Percentiles rank a stretch among this genome's conserved stretches.
phyloP scores from a whole-genome alignment of 2,329 filamentous ascomycete genomes.

The Claviceps monticola region DNA sequence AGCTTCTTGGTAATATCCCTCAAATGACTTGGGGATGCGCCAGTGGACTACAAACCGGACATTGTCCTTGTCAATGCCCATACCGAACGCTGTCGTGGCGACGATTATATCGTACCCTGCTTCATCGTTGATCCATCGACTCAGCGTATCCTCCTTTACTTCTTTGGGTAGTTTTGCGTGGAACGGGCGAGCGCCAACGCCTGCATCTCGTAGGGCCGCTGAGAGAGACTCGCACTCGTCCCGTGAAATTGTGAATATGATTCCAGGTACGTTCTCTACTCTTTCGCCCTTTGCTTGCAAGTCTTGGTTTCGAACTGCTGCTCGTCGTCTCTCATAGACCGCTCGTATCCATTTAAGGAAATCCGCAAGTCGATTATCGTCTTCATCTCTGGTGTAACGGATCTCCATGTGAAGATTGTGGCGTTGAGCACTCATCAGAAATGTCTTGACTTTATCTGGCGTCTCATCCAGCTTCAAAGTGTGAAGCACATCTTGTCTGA shows the following conservation, averaged over 20 bases:
- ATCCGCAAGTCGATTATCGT: constrained; percentile 57
- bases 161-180: constrained; percentile 55
- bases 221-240: constrained; percentile 63
- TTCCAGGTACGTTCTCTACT: constrained; percentile 53
- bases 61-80: constrained; percentile 94
- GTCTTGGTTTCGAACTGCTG: constrained; percentile 43
- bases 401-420: constrained; percentile 87
- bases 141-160: constrained; percentile 56
- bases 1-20: constrained; percentile 92
- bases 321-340: constrained; percentile 56
- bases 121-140: constrained; percentile 58
- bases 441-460: constrained; percentile 50
- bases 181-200: constrained; percentile 61
- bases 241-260: constrained; percentile 66
- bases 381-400: constrained; percentile 63
- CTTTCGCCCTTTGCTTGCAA: constrained; percentile 40
- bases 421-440: constrained; percentile 71
- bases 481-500: constrained; percentile 68
- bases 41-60: constrained; percentile 93
- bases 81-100: constrained; percentile 89
- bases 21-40: constrained; percentile 86
- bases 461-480: constrained; percentile 53
- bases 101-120: constrained; percentile 82
- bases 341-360: constrained; percentile 63
- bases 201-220: constrained; percentile 48